Conservation (phyloP, 768 basidiomycete genomes). For the Suillus brevipes region DNA sequence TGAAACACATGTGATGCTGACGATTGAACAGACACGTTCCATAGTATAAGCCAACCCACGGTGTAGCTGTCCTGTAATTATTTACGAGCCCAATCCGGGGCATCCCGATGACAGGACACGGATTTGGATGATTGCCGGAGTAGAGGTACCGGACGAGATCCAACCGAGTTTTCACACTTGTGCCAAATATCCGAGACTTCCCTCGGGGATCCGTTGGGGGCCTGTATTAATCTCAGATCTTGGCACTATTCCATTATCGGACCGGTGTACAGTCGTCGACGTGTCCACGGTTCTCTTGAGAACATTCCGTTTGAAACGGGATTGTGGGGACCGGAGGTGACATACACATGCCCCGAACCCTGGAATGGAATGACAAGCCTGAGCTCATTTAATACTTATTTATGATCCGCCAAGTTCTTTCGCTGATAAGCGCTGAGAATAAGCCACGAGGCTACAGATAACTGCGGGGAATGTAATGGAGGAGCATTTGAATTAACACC, state of each 20-base stretch:
- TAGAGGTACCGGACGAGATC: too few species aligned
- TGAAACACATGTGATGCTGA: too few species aligned
- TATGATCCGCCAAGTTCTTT: conserved; percentile 5
- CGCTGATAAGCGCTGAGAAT: conserved; percentile 6
- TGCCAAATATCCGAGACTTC: conserved; percentile 7
- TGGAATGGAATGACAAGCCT: conserved; percentile 1
- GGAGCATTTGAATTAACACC: too few species aligned
- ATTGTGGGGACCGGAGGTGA: conserved; percentile 12
- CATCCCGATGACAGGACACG: too few species aligned
- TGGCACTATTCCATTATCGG: not conserved
- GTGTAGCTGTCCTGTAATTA: conserved; percentile 1
- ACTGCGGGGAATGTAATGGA: too few species aligned
- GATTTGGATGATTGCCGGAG: too few species aligned
- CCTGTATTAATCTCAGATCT: conserved; percentile 6
- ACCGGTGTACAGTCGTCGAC: not conserved
- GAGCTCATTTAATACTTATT: conserved; percentile 5
- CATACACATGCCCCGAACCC: too few species aligned
- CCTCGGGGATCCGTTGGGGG: conserved; percentile 9
- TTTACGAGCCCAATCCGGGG: not conserved
- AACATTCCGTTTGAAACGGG: conserved; percentile 25
- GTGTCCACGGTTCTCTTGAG: conserved; percentile 13
- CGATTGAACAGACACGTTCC: too few species aligned
- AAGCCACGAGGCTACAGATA: conserved; percentile 1
- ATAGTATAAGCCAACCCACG: conserved; percentile 1
- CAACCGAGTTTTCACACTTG: conserved; percentile 1